Conservation (phyloP, 2,329 filamentous ascomycete species). For the Herpotrichia juniperi region DNA sequence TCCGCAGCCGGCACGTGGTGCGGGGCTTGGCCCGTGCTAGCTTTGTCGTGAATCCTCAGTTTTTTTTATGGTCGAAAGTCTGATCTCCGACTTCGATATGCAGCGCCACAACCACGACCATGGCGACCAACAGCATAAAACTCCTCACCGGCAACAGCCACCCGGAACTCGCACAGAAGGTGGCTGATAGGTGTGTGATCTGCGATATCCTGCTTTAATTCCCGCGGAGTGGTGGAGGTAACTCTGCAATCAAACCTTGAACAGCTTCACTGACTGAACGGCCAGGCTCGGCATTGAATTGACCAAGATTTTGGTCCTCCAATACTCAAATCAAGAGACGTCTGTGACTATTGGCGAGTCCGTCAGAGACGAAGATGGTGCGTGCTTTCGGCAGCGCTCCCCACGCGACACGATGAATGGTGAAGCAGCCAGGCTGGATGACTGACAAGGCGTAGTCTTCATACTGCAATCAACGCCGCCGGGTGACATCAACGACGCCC, state of each 20-base stretch:
- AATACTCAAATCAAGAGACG: slow-evolving; percentile 87
- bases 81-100: slow-evolving; percentile 19
- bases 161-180: slow-evolving; percentile 71
- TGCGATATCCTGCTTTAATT: not conserved
- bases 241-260: slow-evolving; percentile 3
- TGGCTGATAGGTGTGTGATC: slow-evolving; percentile 66
- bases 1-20: not conserved
- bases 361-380: slow-evolving; percentile 93
- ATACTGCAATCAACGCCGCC: slow-evolving; percentile 94
- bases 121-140: slow-evolving; percentile 78
- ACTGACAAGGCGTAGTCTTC: slow-evolving; percentile 68
- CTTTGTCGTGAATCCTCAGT: not conserved
- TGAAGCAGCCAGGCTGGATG: slow-evolving; percentile 3
- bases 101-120: slow-evolving; percentile 39
- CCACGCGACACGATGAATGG: not conserved
- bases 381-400: slow-evolving; percentile 14
- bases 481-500: slow-evolving; percentile 94
- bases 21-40: slow-evolving; percentile 1
- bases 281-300: slow-evolving; percentile 75
- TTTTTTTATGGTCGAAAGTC: not conserved
- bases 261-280: slow-evolving; percentile 22
- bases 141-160: slow-evolving; percentile 78
- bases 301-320: slow-evolving; percentile 78
- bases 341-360: slow-evolving; percentile 95
- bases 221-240: not conserved